Base-by-base conservation (phyloP, 768 basidiomycete species). In the Boletus huronensis region DNA sequence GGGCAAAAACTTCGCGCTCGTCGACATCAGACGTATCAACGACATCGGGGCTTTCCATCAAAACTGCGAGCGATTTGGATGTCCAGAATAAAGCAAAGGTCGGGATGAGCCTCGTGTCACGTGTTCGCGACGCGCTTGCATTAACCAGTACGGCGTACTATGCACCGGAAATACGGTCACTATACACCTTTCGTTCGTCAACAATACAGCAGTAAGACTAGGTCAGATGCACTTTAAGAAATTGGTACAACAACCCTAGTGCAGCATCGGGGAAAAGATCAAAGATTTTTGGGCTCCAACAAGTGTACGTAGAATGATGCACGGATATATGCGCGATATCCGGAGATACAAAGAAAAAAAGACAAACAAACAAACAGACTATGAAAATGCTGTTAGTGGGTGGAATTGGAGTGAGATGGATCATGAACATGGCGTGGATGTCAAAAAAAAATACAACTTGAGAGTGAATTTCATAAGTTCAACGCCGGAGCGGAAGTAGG, bases 1-100 rank as follows among this genome's bases (percentile, higher is more conserved):
- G 48, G 14, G 53, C 41, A n/a, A 79, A 55, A 42, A 75, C 73
- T 60, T 80, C 80, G 38, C 75, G 74, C 58, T 87, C 85, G 60
- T 85, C 85, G 44, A 72, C 68, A 58, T 87, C 85, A 5, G 84
- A 86, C 17, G 85, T 85, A 61, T 82, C 82, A 14, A 87, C 79
- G 45, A 80, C 63, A 41, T 82, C 82, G 6, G 57, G 57, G 40
- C 52, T 57, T 14, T 67, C 62, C 64, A 65, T 65, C 44, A 45
- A 48, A 29, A 32, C 29, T 10, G 9, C 36, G 19, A n/a, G 43
- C n/a, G 40, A 26, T 60, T 42, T 21, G 19, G 31, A 21, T 21
- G 46, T 25, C 23, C 21, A 17, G 21, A 23, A 17, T 10, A 17
- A 16, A 23, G 31, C 28, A 6, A 17, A 17, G 17, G 41, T 38